Percentiles rank a stretch among this genome's conserved stretches.
Conservation (phyloP, 306 rosid genomes). For the Cucurbita argyrosperma region DNA sequence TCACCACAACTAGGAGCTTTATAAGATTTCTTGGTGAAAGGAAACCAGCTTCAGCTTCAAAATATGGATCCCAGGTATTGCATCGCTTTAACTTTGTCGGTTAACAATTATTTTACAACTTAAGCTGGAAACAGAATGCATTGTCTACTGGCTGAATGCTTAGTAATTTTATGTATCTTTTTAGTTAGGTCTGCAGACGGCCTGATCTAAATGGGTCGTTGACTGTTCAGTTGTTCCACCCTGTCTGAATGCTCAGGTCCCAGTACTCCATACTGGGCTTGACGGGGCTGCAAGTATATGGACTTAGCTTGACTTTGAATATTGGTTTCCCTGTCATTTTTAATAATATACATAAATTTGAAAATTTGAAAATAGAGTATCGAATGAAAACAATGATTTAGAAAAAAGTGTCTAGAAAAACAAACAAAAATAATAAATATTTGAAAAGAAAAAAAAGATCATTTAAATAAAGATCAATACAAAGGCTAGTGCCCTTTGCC, state of each 20-base stretch:
- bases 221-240: neutral
- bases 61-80: slow-evolving; percentile 64
- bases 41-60: slow-evolving; percentile 52
- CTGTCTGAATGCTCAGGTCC: neutral
- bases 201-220: neutral
- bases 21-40: slow-evolving; percentile 69
- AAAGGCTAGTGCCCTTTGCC: neutral
- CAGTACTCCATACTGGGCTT: neutral
- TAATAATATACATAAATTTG: neutral
- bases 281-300: neutral
- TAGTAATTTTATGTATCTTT: neutral
- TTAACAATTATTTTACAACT: neutral
- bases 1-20: slow-evolving; percentile 45
- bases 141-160: neutral
- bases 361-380: neutral
- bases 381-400: neutral
- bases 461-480: neutral
- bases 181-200: neutral
- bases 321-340: neutral
- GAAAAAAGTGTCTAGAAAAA: neutral
- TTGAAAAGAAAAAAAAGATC: neutral
- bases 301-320: neutral
- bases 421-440: neutral
- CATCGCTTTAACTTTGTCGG: neutral
- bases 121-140: neutral